Evolutionary conservation across 306 rosid genomes (phyloP), one percentile per base, ranked within the genome.

Genomic region (Crotalaria pallida): DNA sequence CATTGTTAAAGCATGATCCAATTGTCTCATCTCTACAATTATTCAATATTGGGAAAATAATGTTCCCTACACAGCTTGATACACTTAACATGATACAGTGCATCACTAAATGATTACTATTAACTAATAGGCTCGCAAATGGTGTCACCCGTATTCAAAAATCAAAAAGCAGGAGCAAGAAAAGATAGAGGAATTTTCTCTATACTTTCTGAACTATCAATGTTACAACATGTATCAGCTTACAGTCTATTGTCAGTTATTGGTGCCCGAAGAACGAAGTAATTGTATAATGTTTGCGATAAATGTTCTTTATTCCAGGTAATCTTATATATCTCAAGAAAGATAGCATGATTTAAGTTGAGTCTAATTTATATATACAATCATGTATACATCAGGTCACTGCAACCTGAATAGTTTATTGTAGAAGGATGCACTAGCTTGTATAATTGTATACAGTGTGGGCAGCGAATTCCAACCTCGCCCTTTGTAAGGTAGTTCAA

Each of bases 341-440:
- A 55, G 64, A 45, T 55, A 80, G 52, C 29, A 59, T 3, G 65
- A 26, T 59, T 36, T 59, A 50, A 60, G 57, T 65, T 22, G 4
- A 18, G 16, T 5, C 0, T 7, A 17, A 60, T 55, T 19, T 34
- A 38, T 56, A 16, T 56, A 45, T 13, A 58, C 24, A 67, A 60
- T 47, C 41, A 67, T 48, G 59, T 16, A 58, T 22, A 48, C 3
- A 58, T 15, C 48, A 34, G 7, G 59, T 40, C 38, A 63, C 59
- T 10, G 31, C 73, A 62, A 73, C 65, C 36, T 44, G 19, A 48
- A 63, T 9, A 60, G 17, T 6, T 52, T 29, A 75, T 58, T 53
- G 16, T 60, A 22, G 10, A 71, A 61, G 45, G 56, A 52, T 23
- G 66, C 27, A 48, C n/a, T 24, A 31, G 58, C 62, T 43, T 47